These are phyloP conservation scores for Sporobolus alterniflorus DNA, from an alignment of 202 grass and related monocot genomes.

Conservation along the genomic window DNA sequence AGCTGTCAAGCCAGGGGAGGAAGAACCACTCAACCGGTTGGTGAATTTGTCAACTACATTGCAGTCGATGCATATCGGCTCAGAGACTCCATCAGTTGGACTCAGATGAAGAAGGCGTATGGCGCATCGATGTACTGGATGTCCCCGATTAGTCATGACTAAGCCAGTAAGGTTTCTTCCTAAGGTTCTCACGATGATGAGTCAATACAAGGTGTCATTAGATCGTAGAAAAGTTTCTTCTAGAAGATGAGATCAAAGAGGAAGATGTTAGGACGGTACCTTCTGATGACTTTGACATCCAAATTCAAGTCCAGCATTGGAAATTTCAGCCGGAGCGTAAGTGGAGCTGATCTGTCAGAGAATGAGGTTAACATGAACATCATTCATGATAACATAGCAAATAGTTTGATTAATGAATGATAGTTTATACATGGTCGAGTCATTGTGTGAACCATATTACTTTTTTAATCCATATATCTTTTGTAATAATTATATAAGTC, in stretches of 20 bases:
- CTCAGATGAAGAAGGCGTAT: slow-evolving; percentile 83
- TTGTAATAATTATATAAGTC: too few species aligned
- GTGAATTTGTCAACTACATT: slow-evolving; percentile 91
- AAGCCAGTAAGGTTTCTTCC: slow-evolving; percentile 87
- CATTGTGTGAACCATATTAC: too few species aligned
- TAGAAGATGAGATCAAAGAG: slow-evolving; percentile 87
- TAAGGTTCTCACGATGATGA: slow-evolving; percentile 82
- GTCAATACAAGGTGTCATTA: slow-evolving; percentile 88
- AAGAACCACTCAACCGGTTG: slow-evolving; percentile 73
- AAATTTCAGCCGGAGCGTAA: slow-evolving; percentile 66
- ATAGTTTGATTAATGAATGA: too few species aligned
- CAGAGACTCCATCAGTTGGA: slow-evolving; percentile 82
- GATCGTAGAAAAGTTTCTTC: slow-evolving; percentile 77
- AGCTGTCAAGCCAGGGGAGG: slow-evolving; percentile 71
- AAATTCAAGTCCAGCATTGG: slow-evolving; percentile 57
- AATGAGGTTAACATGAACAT: too few species aligned
- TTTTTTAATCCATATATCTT: too few species aligned
- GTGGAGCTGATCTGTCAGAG: slow-evolving; percentile 39
- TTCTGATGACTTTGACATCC: slow-evolving; percentile 31
- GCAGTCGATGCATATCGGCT: slow-evolving; percentile 84
- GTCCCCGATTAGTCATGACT: slow-evolving; percentile 83
- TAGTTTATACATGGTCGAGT: too few species aligned
- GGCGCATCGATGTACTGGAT: slow-evolving; percentile 82
- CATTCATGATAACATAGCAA: too few species aligned
- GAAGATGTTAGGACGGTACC: slow-evolving; percentile 53